Evolutionary conservation across 495 filamentous ascomycete genomes (phyloP).

Genomic region (Jackrogersella minutella): DNA sequence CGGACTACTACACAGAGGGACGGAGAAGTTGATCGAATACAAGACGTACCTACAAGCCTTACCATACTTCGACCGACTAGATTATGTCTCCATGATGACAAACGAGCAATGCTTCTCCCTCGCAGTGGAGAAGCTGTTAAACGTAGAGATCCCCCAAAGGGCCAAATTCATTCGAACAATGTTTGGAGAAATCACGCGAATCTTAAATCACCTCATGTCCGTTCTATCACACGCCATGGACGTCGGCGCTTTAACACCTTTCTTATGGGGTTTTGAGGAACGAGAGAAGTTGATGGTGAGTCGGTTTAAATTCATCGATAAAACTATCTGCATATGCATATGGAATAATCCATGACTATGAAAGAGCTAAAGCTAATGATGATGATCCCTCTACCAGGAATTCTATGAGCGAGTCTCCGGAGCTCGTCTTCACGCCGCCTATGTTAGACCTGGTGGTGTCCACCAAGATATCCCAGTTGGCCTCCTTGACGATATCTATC

Average conservation of each 20-base stretch:
- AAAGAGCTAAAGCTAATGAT: conserved; percentile 36
- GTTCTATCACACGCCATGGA: conserved; percentile 99
- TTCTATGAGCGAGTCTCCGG: conserved; percentile 99
- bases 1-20: conserved; percentile 93
- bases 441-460: conserved; percentile 97
- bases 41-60: conserved; percentile 98
- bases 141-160: conserved; percentile 93
- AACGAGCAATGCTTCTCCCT: conserved; percentile 98
- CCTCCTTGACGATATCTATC: conserved; percentile 98
- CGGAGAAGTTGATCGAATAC: conserved; percentile 99
- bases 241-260: conserved; percentile 96
- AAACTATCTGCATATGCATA: conserved; percentile 15
- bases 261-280: conserved; percentile 99
- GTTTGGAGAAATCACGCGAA: conserved; percentile 94
- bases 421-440: conserved; percentile 96
- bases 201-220: conserved; percentile 98
- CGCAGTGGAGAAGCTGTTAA: conserved; percentile 96
- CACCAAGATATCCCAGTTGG: conserved; percentile 94
- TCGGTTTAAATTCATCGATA: conserved; percentile 27
- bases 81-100: conserved; percentile 99
- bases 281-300: conserved; percentile 98
- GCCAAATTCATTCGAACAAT: conserved; percentile 97
- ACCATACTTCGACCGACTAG: conserved; percentile 98
- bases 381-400: conserved; percentile 66
- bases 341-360: background rate